phyloP scores from a whole-genome alignment of 164 flowering plant genomes.

The Umbilicus rupestris region DNA sequence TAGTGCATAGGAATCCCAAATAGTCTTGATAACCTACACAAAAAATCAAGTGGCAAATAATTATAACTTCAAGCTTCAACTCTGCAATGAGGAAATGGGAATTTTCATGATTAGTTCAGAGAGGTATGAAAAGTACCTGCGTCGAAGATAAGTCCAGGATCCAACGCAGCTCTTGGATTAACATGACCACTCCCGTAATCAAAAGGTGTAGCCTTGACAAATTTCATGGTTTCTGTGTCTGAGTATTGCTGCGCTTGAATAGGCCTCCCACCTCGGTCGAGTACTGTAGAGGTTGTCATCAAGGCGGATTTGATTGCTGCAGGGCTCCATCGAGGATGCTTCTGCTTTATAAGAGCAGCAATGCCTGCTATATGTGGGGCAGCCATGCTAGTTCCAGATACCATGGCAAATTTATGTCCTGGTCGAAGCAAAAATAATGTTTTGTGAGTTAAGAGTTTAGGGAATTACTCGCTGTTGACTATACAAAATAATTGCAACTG shows the following conservation, averaged over 20 bases:
- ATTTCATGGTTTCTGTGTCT: constrained; percentile 49
- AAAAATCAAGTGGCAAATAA: neutral
- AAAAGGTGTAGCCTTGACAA: constrained; percentile 80
- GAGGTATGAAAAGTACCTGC: constrained; percentile 61
- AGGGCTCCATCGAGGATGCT: constrained; percentile 88
- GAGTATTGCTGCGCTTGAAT: constrained; percentile 88
- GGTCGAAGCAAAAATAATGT: constrained; percentile 16
- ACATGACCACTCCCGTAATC: constrained; percentile 97
- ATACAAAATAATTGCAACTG: neutral
- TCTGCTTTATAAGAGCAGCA: constrained; percentile 94
- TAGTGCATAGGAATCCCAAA: constrained; percentile 77
- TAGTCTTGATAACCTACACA: constrained; percentile 67
- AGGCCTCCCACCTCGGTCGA: constrained; percentile 73
- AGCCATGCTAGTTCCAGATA: constrained; percentile 99
- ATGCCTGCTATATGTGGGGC: constrained; percentile 97
- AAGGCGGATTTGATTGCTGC: constrained; percentile 91
- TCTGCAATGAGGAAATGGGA: neutral
- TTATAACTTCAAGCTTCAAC: neutral
- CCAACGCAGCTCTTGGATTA: constrained; percentile 80
- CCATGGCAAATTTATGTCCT: constrained; percentile 94
- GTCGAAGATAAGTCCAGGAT: constrained; percentile 92
- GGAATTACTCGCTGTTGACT: neutral
- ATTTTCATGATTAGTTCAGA: no score
- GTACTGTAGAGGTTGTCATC: constrained; percentile 77
- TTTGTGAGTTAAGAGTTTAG: neutral